Base-by-base conservation (phyloP, 306 rosid genomes). In the Cicer chorassanicum region DNA sequence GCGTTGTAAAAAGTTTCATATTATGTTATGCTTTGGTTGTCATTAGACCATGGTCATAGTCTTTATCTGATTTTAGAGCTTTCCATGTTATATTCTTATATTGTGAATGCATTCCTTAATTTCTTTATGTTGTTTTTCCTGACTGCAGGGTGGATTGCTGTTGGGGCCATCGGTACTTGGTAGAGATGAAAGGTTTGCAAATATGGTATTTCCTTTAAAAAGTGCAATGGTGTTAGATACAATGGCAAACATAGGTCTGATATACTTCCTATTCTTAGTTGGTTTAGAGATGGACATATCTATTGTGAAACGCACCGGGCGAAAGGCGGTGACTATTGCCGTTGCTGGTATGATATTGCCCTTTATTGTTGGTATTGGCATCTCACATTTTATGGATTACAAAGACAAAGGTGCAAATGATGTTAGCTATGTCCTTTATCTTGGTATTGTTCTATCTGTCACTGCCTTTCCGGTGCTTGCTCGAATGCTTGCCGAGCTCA, bases 211-310 rank as follows among this genome's bases (percentile, higher is more conserved):
- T 76, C 98, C 96, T 44, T 67, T 88, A 46, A 87, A 86, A 70
- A 91, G 98, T 84, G 91, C 89, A 56, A 81, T 89, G 91, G 88
- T 89, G 66, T 11, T 91, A 4, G 97, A 93, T 69, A 87, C 97
- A 80, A 85, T 93, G 93, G 96, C 95, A 34, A 87, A 91, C 29
- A 73, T 90, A 34, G 96, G 98, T 16, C 88, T 93, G 6, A 91
- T 91, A 43, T 91, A 88, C 82, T 89, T 91, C 57, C 78, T 93
- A 14, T 93, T 93, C 85, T 44, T 93, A 14, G 89, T 89, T 12
- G 98, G 98, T 18, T 80, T 93, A 46, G 96, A 93, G 54, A 91
- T 93, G 97, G 98, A 93, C 71, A 70, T 91, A 40, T 56, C 93
- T 0, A 89, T 86, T 0, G 55, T 93, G 50, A 84, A 89, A 9